Evolutionary conservation across 1,139 yeast species (phyloP), one percentile per base, ranked within the genome.

Genomic region (Casaregolazyma lundiana): DNA sequence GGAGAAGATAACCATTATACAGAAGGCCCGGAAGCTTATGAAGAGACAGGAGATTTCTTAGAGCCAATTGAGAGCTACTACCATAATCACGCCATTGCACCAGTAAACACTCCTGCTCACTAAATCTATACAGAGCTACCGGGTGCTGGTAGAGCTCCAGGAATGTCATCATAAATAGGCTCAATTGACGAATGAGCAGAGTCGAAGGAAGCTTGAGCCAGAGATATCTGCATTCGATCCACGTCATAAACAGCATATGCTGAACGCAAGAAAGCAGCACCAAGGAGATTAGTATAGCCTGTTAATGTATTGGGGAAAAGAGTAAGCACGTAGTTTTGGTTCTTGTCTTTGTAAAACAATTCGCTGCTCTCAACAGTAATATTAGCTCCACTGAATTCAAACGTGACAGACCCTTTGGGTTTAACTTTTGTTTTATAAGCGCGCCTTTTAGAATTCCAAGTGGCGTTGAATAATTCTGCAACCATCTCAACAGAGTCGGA

Each of bases 181-280:
- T 51, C 53, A 35, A 64, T 55, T 8, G 44, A 49, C 15, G 58
- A 61, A 18, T 52, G 35, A 11, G 46, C 48, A 15, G 49, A 50
- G 22, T 59, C 52, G 13, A 30, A 49, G 34, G 49, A 51, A n/a
- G 80, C 83, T 56, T 77, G 84, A 1, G 92, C 96, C 44, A 89
- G 50, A 0, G 84, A 77, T 24, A 85, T 69, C 56, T 78, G 77
- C 42, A 66, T 63, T 52, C 74, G 75, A 18, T 82, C 88, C 52
- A 84, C 66, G 63, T 85, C 86, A 55, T 76, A 84, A 38, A 85
- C 92, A 45, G 80, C 75, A 60, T 85, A 85, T 6, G 83, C 86
- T 46, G 75, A 70, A 50, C 84, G 71, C 57, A 85, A 66, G 64
- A 85, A 78, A 35, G 79, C 75, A 62, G 84, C 92, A 38, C 95